Base-by-base conservation (phyloP, 2,329 filamentous ascomycete genomes). In the Gaeumannomyces tritici region DNA sequence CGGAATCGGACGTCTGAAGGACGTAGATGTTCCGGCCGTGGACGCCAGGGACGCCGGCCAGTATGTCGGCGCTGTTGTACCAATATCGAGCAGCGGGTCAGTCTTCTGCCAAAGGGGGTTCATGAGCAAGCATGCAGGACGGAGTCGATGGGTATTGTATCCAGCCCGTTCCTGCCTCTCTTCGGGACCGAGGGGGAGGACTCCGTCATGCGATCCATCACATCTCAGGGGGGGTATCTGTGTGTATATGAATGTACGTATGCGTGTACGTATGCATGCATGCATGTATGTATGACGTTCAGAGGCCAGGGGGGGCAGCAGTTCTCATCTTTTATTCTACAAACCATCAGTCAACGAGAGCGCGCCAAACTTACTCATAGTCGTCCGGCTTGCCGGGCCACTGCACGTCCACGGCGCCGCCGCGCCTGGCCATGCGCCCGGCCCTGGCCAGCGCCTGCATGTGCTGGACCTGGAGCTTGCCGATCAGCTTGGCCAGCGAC, bases 351-450 rank as follows among this genome's bases (percentile, higher is more conserved):
- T n/a, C 29, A 8, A 31, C 18, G 27, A 47, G 24, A 57, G 11
- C 11, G 31, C 9, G 31, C 9, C 31, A 33, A 31, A 12, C 24
- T 29, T 27, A 55, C 58, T 57, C 35, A 12, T 62, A 33, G 13
- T 57, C 55, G 15, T 11, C 33, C 55, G 57, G n/a, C n/a, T 62
- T 61, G 5, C 59, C 59, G 3, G 59, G 59, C 59, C 59, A 61
- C 51, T 55, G 47, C 21, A 61, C 59, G 28, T 61, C 59, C 42
- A 55, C 12, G 9, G 59, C 59, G 18, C 51, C 51, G 28, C 26
- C 35, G n/a, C 59, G 42, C 59, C 29, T 28, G 51, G 47, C 27
- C 3, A 29, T 24, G 18, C 59, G 42, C 12, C 47, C 29, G 21
- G 59, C 59, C 18, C 27, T 42, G 27, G 51, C 29, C 3, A 61